Evolutionary conservation across 768 basidiomycete species (phyloP).

Genomic region (Dentipellis fragilis): DNA sequence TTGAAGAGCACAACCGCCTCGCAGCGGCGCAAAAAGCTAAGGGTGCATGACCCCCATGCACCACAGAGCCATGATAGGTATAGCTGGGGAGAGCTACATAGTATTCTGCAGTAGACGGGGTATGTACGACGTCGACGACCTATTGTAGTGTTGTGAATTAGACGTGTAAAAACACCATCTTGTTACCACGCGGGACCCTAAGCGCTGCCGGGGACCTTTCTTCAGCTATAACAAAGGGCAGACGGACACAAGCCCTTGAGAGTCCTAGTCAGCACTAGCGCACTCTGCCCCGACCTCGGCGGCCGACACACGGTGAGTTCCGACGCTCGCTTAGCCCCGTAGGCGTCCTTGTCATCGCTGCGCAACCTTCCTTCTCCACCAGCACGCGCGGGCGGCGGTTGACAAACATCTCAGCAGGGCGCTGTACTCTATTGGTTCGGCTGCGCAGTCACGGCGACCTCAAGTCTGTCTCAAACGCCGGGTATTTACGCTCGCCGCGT

Average conservation of each 20-base stretch:
- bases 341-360: constrained; percentile 1
- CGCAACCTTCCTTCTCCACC: not conserved
- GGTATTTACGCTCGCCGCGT: not conserved
- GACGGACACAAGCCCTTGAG: no score
- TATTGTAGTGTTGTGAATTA: not conserved
- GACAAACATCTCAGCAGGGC: no score
- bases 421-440: no score
- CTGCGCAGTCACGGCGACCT: no score
- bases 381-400: no score
- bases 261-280: no score
- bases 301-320: not conserved
- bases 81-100: not conserved
- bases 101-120: not conserved
- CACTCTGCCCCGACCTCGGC: no score
- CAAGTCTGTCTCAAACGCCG: no score
- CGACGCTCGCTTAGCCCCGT: not conserved
- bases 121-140: not conserved
- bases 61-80: not conserved
- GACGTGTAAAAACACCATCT: not conserved
- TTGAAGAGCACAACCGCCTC: constrained; percentile 64
- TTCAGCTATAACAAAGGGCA: no score
- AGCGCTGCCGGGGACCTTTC: no score
- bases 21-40: constrained; percentile 25
- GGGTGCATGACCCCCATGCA: not conserved
- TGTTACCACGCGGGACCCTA: not conserved